Conservation (phyloP, 2,329 filamentous ascomycete species). For the Malbranchea cinnamomea region DNA sequence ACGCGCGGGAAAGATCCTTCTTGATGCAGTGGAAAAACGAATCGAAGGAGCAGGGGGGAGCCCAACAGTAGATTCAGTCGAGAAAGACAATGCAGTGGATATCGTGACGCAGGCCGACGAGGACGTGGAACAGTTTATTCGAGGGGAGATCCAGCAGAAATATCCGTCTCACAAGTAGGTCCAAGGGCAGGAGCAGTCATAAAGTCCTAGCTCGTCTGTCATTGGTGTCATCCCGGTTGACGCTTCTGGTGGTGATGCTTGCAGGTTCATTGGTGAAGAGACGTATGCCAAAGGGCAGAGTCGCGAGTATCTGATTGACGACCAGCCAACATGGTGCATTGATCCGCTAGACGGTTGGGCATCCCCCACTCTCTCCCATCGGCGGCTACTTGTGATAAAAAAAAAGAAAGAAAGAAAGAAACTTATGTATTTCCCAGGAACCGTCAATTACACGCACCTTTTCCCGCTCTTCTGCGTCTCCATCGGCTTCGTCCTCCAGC, state of each 20-base stretch:
- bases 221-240: too few species aligned
- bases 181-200: too few species aligned
- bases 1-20: constrained; percentile 52
- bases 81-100: constrained; percentile 65
- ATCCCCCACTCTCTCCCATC: not conserved
- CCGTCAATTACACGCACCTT: constrained; percentile 67
- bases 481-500: constrained; percentile 50
- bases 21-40: constrained; percentile 46
- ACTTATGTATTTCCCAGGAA: too few species aligned
- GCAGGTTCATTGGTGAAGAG: constrained; percentile 63
- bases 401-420: too few species aligned
- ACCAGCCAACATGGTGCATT: constrained; percentile 55
- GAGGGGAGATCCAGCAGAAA: constrained; percentile 38
- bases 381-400: too few species aligned
- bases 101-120: constrained; percentile 65
- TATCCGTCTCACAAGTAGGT: constrained; percentile 54
- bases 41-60: constrained; percentile 26
- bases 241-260: too few species aligned
- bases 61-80: constrained; percentile 30
- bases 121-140: constrained; percentile 59
- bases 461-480: constrained; percentile 73
- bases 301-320: constrained; percentile 51
- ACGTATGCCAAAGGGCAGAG: constrained; percentile 54
- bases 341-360: constrained; percentile 56
- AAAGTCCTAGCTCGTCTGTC: too few species aligned